Evolutionary conservation across 345 rosid species (phyloP), one percentile per base, ranked within the genome.

Genomic region (Melaleuca alternifolia): DNA sequence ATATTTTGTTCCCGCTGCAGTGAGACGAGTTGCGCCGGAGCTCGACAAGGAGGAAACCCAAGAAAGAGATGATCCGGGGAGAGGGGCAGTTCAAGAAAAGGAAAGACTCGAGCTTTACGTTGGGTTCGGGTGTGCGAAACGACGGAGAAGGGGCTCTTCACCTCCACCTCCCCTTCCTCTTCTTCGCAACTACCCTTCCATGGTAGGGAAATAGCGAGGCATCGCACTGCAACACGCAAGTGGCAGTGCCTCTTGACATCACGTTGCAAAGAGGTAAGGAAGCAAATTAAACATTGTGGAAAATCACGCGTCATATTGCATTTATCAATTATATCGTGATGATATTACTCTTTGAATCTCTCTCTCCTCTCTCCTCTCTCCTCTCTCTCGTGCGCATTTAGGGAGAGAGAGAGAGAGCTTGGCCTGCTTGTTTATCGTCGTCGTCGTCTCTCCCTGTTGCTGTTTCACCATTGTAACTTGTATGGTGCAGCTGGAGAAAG

Each of bases 121-220:
- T 8, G 0, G 0, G 44, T 33, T 65, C 21, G 0, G 16, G 77
- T 33, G 21, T 65, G 77, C 77, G 10, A 30, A 23, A 13, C 0
- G 79, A 7, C 4, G 41, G 23, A 30, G 6, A 20, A 71, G 77
- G 79, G 5, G 6, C 46, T 9, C 26, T 37, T 41, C 81, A 71
- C 13, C 81, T 10, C 20, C n/a, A n/a, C n/a, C n/a, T n/a, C n/a
- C n/a, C n/a, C n/a, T n/a, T n/a, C n/a, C 48, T 26, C 0, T 37
- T 37, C 81, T 2, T 1, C 26, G 48, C 81, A 71, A 18, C 81
- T 10, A 71, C 26, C 81, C 48, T 2, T 71, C 81, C 81, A 71
- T 37, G 81, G 81, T 71, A 37, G 79, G 46, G 24, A 71, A 2
- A 71, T 37, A 71, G 81, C 81, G 37, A 71, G 37, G 81, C 81